phyloP scores from a whole-genome alignment of 2,329 filamentous ascomycete genomes.

The Pseudogymnoascus sp. region DNA sequence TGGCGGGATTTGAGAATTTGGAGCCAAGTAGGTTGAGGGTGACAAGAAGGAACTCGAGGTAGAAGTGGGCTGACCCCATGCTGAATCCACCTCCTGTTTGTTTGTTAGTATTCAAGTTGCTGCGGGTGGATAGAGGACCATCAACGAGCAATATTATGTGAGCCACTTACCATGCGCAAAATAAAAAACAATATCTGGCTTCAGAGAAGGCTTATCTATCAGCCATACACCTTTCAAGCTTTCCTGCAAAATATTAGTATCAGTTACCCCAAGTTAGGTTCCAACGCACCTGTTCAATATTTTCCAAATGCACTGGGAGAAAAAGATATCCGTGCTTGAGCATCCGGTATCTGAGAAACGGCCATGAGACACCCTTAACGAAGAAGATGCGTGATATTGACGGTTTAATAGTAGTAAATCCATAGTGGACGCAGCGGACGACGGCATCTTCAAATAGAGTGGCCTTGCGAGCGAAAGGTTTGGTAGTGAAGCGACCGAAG shows the following conservation, averaged over 20 bases:
- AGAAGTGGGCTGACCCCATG: slow-evolving; percentile 77
- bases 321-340: slow-evolving; percentile 59
- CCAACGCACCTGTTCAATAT: slow-evolving; percentile 42
- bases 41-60: slow-evolving; percentile 71
- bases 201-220: slow-evolving; percentile 46
- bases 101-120: neutral
- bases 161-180: slow-evolving; percentile 63
- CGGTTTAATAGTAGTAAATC: slow-evolving; percentile 63
- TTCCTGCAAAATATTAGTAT: slow-evolving; percentile 27
- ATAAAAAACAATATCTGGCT: slow-evolving; percentile 71
- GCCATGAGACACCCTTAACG: slow-evolving; percentile 61
- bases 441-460: slow-evolving; percentile 70
- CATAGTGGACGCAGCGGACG: slow-evolving; percentile 68
- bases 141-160: neutral
- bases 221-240: slow-evolving; percentile 63
- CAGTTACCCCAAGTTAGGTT: slow-evolving; percentile 10
- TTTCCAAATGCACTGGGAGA: slow-evolving; percentile 57
- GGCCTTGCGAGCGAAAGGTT: slow-evolving; percentile 60
- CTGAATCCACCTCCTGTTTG: slow-evolving; percentile 67
- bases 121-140: neutral
- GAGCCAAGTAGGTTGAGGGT: slow-evolving; percentile 58
- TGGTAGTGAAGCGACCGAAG: slow-evolving; percentile 35
- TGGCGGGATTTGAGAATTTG: slow-evolving; percentile 67
- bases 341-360: slow-evolving; percentile 69
- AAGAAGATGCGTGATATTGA: slow-evolving; percentile 69